Evolutionary conservation across 352 stramenopile genomes (phyloP).

Genomic region (Phytophthora pseudosyringae): DNA sequence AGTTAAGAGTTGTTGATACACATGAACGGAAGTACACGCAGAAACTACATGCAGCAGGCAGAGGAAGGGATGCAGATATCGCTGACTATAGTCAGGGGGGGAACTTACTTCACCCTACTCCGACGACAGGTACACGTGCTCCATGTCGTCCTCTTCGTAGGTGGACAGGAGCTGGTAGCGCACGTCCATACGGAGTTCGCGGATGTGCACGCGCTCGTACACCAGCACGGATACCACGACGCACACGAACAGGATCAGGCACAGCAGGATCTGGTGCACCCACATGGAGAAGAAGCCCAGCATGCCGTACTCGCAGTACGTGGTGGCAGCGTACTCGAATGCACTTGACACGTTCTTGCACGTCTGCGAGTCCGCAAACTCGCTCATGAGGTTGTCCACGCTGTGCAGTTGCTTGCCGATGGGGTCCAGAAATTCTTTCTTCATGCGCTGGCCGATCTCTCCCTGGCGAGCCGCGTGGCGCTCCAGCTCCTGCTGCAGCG

Average conservation of each 20-base stretch:
- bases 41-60: conserved; percentile 20
- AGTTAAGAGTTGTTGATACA: conserved; percentile 30
- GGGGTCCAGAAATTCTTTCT: conserved; percentile 74
- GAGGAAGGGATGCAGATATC: conserved; percentile 20
- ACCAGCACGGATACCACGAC: conserved; percentile 76
- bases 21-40: conserved; percentile 21
- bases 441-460: conserved; percentile 63
- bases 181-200: conserved; percentile 60
- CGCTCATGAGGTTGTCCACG: conserved; percentile 33
- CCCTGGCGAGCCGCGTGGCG: conserved; percentile 56
- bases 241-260: conserved; percentile 77
- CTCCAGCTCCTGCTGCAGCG: conserved; percentile 59
- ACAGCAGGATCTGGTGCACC: conserved; percentile 85
- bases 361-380: conserved; percentile 56
- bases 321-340: conserved; percentile 54
- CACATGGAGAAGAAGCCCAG: conserved; percentile 88
- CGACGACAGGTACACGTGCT: conserved; percentile 79
- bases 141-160: conserved; percentile 84
- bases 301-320: conserved; percentile 84
- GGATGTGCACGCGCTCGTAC: conserved; percentile 79
- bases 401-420: conserved; percentile 57
- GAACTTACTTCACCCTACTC: conserved; percentile 38
- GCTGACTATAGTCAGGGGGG: neutral
- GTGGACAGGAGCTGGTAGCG: conserved; percentile 79
- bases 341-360: conserved; percentile 55